Base-by-base conservation (phyloP, 176 grass and related monocot species). In the Oryza meridionalis region DNA sequence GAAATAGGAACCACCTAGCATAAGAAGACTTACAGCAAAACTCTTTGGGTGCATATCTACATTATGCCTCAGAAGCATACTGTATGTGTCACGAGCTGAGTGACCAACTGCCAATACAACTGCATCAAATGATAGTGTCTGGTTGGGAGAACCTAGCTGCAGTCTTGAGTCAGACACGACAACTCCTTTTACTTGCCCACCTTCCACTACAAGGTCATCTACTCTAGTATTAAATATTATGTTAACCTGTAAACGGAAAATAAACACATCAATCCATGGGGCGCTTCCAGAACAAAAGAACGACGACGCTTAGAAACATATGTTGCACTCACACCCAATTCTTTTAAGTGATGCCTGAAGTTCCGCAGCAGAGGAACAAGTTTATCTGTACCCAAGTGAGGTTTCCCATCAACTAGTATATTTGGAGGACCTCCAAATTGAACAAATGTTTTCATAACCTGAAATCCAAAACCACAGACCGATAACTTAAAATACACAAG, bases 301-400 rank as follows among this genome's bases (percentile, higher is more conserved):
- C 46, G 66, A 35, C 35, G 58, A n/a, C 37, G 53, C 31, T 14
- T 81, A 58, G 80, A 47, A 77, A 45, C 10, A 86, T 77, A 72
- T 69, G 77, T 27, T 87, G 37, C 92, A 82, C 93, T 84, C 83
- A 98, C 93, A 58, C 96, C 96, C 91, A 98, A 87, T 35, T 90
- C 87, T 85, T 75, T 86, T 47, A 98, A 82, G 75, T 98, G 90
- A 58, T 93, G 88, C 31, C 96, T 90, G 79, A 98, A 98, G 73
- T 86, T 98, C 47, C 83, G 87, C 43, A 98, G 67, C 69, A 98
- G 46, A 43, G 93, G 93, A 87, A 98, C 84, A 87, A 98, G 88
- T 82, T 86, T 93, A 93, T 98, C 93, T 5, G 96, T 98, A 81
- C 96, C 96, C 27, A 98, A 88, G 75, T 98, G 96, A 88, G 96